Conservation (phyloP, 495 filamentous ascomycete species). For the Penicillium coprophilum region DNA sequence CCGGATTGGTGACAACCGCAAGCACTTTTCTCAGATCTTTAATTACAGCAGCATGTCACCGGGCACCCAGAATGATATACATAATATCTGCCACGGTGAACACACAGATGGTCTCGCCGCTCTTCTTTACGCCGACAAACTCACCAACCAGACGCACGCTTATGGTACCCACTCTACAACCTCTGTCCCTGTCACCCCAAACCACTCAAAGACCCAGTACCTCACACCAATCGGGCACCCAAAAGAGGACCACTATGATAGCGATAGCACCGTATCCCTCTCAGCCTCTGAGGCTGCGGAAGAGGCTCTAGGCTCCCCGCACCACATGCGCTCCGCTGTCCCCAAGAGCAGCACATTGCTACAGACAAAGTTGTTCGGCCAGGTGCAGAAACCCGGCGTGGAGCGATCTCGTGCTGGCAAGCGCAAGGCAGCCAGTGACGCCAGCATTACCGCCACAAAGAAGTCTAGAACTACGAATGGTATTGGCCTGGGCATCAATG, state of each 20-base stretch:
- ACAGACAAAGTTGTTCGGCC: constrained; percentile 69
- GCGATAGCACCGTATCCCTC: constrained; percentile 75
- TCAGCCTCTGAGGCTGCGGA: constrained; percentile 76
- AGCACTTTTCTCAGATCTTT: constrained; percentile 72
- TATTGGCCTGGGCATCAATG: constrained; percentile 65
- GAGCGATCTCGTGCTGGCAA: constrained; percentile 47
- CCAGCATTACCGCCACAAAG: constrained; percentile 51
- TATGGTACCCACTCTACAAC: constrained; percentile 41
- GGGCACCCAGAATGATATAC: constrained; percentile 43
- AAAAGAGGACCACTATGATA: constrained; percentile 57
- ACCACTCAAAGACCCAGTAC: constrained; percentile 50
- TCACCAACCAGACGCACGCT: constrained; percentile 58
- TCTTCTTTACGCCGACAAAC: constrained; percentile 69
- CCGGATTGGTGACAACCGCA: constrained; percentile 83
- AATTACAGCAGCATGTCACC: constrained; percentile 51
- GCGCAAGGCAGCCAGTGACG: constrained; percentile 56
- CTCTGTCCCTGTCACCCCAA: constrained; percentile 77
- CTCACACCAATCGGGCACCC: constrained; percentile 58
- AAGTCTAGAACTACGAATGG: constrained; percentile 55
- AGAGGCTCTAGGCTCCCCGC: constrained; percentile 19
- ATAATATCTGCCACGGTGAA: constrained; percentile 44
- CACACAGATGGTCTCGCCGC: constrained; percentile 66
- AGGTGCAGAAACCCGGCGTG: constrained; percentile 58
- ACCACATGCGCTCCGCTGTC: constrained; percentile 25
- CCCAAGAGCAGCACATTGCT: constrained; percentile 47